These are phyloP conservation scores for Botryotinia convoluta DNA, from an alignment of 2,329 filamentous ascomycete genomes.

Conservation along the genomic window DNA sequence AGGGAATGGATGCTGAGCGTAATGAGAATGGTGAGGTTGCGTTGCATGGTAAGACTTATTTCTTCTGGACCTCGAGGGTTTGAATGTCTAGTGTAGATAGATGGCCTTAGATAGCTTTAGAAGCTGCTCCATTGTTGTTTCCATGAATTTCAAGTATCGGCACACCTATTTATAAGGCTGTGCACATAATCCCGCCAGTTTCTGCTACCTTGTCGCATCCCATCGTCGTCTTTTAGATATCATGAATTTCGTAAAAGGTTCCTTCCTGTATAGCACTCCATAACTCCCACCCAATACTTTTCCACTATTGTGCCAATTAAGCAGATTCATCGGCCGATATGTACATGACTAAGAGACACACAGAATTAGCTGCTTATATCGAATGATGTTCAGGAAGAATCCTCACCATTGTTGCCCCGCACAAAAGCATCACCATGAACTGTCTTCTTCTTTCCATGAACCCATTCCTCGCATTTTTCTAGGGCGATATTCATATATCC, in stretches of 20 bases:
- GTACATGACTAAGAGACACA: constrained; percentile 36
- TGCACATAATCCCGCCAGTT: not conserved
- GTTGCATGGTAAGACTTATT: constrained; percentile 62
- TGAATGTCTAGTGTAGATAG: constrained; percentile 26
- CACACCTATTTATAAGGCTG: constrained; percentile 20
- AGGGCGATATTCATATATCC: constrained; percentile 99
- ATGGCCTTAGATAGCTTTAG: constrained; percentile 3
- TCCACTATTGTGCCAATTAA: constrained; percentile 14
- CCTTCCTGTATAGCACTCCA: constrained; percentile 20
- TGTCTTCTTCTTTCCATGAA: constrained; percentile 78
- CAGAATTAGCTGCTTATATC: constrained; percentile 8
- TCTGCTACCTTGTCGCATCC: not conserved
- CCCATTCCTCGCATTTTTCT: constrained; percentile 90
- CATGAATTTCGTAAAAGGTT: constrained; percentile 23
- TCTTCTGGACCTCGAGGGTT: constrained; percentile 57
- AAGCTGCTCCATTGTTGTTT: not conserved
- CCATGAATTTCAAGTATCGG: constrained; percentile 40
- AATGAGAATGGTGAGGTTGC: constrained; percentile 62
- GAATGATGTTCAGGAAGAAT: not conserved
- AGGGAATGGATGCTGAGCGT: constrained; percentile 50
- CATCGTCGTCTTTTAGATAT: constrained; percentile 22
- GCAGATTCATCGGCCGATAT: constrained; percentile 36
- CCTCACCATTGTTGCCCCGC: constrained; percentile 86
- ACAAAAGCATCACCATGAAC: constrained; percentile 95
- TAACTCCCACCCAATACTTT: constrained; percentile 21